A percentile compares a stretch with the other conserved stretches of the same genome.
phyloP scores from a whole-genome alignment of 306 rosid species.

The Urtica urens region DNA sequence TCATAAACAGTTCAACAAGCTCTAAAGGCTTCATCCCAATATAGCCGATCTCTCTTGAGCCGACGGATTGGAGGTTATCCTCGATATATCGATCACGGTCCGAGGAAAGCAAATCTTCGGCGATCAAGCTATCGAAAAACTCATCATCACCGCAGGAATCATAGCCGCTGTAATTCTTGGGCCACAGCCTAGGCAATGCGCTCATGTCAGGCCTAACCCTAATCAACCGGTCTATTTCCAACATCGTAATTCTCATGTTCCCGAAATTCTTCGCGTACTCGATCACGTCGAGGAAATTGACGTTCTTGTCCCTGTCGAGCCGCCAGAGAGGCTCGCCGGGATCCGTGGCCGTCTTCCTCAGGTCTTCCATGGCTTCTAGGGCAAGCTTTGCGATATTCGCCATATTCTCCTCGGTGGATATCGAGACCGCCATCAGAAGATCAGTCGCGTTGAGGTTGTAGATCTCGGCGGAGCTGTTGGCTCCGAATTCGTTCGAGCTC shows the following conservation, averaged over 20 bases:
- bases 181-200: conserved; percentile 1
- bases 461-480: not conserved
- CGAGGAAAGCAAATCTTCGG: not conserved
- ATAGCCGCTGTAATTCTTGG: not conserved
- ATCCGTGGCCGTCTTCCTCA: not conserved
- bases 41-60: conserved; percentile 27
- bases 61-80: conserved; percentile 12
- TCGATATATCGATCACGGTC: not conserved
- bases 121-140: not conserved
- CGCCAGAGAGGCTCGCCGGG: conserved; percentile 1
- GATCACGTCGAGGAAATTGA: not conserved
- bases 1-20: conserved; percentile 42
- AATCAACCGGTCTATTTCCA: not conserved
- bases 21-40: conserved; percentile 17
- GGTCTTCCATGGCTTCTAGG: not conserved
- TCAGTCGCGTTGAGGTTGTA: not conserved
- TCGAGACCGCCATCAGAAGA: not conserved
- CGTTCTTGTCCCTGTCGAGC: not conserved
- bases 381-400: not conserved
- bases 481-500: not conserved
- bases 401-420: not conserved
- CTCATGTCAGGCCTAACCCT: not conserved
- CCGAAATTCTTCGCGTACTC: not conserved
- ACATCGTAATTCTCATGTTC: not conserved
- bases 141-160: not conserved